Base-by-base conservation (phyloP, 371 early-diverging fungal species). In the Syncephalastrum racemosum region DNA sequence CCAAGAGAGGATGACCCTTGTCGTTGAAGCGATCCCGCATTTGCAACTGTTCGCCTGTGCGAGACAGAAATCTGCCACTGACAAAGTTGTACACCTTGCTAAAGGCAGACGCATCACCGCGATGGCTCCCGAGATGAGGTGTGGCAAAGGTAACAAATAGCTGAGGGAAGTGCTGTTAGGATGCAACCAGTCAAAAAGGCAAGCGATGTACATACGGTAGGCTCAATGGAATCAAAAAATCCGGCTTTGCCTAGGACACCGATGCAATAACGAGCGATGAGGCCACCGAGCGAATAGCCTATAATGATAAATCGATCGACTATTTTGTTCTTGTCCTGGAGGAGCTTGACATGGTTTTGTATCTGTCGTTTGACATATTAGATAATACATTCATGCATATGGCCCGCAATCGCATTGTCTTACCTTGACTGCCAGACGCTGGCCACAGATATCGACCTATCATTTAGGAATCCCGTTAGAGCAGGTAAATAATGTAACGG, bases 211-310 rank as follows among this genome's bases (percentile, higher is more conserved):
- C 70, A 63, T 73, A 85, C 86, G 25, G 72, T 60, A 39, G 85
- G 76, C n/a, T 75, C 63, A n/a, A 80, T 60, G 12, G 56, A 56
- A 13, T 74, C 70, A 58, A 90, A 87, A 50, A 88, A 79, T 18
- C 81, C 82, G 16, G 64, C 62, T 46, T 83, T 62, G 4, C 81
- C 84, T 44, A 91, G 73, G 19, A 82, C 44, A 12, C 92, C 91
- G 54, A 88, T 67, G 0, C 85, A 82, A 71, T 86, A 93, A 14
- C 94, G 79, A 22, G 75, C 57, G 36, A 93, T 83, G 41, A 93
- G 64, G 0, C 94, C 94, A 42, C 94, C 94, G 3, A 90, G 67
- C 0, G 91, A 91, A 63, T 93, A 92, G 5, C 94, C 94, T 43
- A 93, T 67, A 44, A 89, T 71, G 4, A 88, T 87, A 16, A 90